phyloP scores from a whole-genome alignment of 2,329 filamentous ascomycete species.

The Sporothrix brunneoviolacea region DNA sequence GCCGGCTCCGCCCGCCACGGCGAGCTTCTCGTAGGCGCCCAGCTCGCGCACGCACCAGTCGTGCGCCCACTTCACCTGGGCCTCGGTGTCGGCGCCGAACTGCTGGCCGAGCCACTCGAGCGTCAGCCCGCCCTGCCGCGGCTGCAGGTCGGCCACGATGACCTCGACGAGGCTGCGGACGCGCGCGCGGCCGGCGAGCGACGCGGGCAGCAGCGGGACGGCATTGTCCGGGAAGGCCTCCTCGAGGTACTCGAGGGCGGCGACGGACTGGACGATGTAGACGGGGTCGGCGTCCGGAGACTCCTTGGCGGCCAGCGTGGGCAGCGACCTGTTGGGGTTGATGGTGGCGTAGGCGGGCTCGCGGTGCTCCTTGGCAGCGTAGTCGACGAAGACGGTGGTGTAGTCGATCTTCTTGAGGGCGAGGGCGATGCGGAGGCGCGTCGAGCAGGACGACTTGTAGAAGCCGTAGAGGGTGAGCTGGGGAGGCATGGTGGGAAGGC shows the following conservation, averaged over 20 bases:
- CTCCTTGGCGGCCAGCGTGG: conserved; percentile 39
- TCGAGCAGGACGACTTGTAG: conserved; percentile 57
- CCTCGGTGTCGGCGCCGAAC: conserved; percentile 28
- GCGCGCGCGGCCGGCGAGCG: conserved; percentile 37
- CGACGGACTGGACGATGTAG: conserved; percentile 38
- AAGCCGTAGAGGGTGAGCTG: conserved; percentile 46
- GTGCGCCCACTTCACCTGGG: conserved; percentile 37
- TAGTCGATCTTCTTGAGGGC: conserved; percentile 47
- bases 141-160: conserved; percentile 52
- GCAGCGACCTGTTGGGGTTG: conserved; percentile 51
- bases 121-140: conserved; percentile 51
- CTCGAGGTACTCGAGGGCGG: conserved; percentile 57
- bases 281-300: not conserved
- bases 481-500: not conserved
- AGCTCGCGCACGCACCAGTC: conserved; percentile 47
- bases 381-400: conserved; percentile 42
- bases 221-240: conserved; percentile 38
- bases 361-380: conserved; percentile 47
- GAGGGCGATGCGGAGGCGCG: conserved; percentile 53
- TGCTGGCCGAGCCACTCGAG: conserved; percentile 40
- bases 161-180: conserved; percentile 49
- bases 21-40: conserved; percentile 47
- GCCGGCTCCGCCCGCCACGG: conserved; percentile 32
- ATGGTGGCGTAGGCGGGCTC: conserved; percentile 35
- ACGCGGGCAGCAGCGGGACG: conserved; percentile 38